Conservation (phyloP, 164 flowering plant species). For the Kalanchoe fedtschenkoi region DNA sequence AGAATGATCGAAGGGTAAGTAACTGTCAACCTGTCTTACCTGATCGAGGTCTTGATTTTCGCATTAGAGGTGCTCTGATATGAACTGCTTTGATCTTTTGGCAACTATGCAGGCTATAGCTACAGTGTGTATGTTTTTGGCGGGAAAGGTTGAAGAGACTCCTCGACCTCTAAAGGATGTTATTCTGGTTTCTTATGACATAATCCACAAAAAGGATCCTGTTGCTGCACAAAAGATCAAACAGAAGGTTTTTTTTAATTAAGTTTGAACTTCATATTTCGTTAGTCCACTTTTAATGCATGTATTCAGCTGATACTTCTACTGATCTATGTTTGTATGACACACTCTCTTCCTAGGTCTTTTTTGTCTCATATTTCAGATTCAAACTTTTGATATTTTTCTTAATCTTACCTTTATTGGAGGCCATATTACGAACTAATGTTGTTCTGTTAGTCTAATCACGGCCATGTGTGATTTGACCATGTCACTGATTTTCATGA, state of each 20-base stretch:
- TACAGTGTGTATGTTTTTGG: slow-evolving; percentile 55
- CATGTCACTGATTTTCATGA: neutral
- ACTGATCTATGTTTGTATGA: neutral
- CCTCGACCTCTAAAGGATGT: slow-evolving; percentile 41
- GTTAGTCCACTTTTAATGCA: neutral
- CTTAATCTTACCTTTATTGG: neutral
- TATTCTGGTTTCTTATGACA: slow-evolving; percentile 44
- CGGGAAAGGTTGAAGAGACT: slow-evolving; percentile 53
- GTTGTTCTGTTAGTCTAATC: neutral
- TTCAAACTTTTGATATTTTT: neutral
- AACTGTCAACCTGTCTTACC: neutral
- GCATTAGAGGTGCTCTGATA: no score
- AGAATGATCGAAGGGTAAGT: slow-evolving; percentile 69
- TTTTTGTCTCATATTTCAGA: neutral
- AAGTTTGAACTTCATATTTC: slow-evolving; percentile 4
- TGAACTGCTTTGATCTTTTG: neutral
- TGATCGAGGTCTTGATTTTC: neutral
- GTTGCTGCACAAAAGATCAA: slow-evolving; percentile 38
- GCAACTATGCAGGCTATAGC: slow-evolving; percentile 41
- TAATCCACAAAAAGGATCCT: slow-evolving; percentile 35
- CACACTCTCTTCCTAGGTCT: neutral
- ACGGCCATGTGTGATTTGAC: neutral
- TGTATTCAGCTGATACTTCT: no score
- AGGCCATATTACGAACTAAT: neutral
- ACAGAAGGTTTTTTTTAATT: slow-evolving; percentile 26